These are phyloP conservation scores for Phylloboletellus chloephorus DNA, from an alignment of 1,284 basidiomycete genomes.

Conservation along the genomic window DNA sequence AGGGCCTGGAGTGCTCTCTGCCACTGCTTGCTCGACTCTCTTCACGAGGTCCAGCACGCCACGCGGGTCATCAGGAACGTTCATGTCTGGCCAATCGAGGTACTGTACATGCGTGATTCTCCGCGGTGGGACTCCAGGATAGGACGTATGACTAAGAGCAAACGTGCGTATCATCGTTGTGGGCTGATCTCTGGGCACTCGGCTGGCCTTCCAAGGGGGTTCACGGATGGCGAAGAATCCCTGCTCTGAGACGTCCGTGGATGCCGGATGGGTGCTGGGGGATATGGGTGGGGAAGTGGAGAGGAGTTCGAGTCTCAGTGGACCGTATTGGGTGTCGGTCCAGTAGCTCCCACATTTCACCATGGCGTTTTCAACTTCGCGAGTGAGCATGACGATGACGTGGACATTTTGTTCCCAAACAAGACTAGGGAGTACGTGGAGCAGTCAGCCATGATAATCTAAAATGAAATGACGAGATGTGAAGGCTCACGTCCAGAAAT, in stretches of 20 bases:
- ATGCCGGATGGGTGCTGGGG: slow-evolving; percentile 7
- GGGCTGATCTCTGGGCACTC: slow-evolving; percentile 20
- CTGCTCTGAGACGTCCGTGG: slow-evolving; percentile 18
- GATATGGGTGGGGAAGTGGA: slow-evolving; percentile 47
- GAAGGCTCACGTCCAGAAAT: slow-evolving; percentile 90
- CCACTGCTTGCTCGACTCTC: slow-evolving; percentile 49
- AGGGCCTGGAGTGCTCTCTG: slow-evolving; percentile 39
- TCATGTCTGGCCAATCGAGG: slow-evolving; percentile 90
- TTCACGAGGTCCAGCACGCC: slow-evolving; percentile 71
- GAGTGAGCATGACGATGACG: slow-evolving; percentile 86
- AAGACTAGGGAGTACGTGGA: slow-evolving; percentile 43
- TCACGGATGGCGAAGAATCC: slow-evolving; percentile 32
- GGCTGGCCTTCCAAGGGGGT: slow-evolving; percentile 7
- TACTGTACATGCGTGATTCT: slow-evolving; percentile 81
- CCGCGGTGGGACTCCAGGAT: slow-evolving; percentile 55
- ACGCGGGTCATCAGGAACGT: slow-evolving; percentile 78
- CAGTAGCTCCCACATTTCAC: slow-evolving; percentile 94
- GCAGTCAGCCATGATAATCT: slow-evolving; percentile 8
- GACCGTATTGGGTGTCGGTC: slow-evolving; percentile 68
- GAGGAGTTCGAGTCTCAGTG: slow-evolving; percentile 59
- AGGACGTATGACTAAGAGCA: slow-evolving; percentile 54
- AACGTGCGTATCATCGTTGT: slow-evolving; percentile 66
- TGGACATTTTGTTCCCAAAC: slow-evolving; percentile 79
- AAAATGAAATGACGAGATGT: slow-evolving; percentile 1
- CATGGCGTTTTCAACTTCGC: slow-evolving; percentile 83